Percentiles rank a stretch among this genome's conserved stretches.
Conservation (phyloP, 2,329 filamentous ascomycete genomes). For the Hymenoscyphus fraxineus region DNA sequence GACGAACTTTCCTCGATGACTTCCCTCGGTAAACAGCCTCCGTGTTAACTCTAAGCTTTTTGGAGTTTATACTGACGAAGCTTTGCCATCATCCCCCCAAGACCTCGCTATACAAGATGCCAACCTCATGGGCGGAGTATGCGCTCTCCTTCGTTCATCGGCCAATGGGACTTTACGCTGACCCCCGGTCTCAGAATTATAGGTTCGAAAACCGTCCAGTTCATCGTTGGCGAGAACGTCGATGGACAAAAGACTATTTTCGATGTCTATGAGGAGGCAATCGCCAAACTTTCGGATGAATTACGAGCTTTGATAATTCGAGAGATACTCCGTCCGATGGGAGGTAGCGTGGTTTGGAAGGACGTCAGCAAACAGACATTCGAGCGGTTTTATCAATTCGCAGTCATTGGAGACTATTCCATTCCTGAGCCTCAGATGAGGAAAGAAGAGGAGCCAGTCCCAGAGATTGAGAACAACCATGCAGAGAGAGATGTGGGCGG, state of each 20-base stretch:
- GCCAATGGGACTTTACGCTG: too few relatives aligned
- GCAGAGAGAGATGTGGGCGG: neutral
- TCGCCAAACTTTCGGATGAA: conserved; percentile 21
- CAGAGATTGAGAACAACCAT: neutral
- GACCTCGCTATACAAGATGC: too few relatives aligned
- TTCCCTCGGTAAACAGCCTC: too few relatives aligned
- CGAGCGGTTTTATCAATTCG: conserved; percentile 24
- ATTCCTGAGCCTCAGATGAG: conserved; percentile 15
- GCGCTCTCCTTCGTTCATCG: too few relatives aligned
- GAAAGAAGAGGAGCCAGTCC: neutral
- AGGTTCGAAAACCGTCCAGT: conserved; percentile 22
- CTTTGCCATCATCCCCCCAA: too few relatives aligned
- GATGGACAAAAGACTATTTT: conserved; percentile 19
- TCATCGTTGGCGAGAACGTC: conserved; percentile 20
- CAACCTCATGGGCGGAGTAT: too few relatives aligned
- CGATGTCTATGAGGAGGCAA: conserved; percentile 22
- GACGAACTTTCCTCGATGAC: too few relatives aligned
- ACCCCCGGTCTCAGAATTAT: conserved; percentile 17
- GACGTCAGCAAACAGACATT: conserved; percentile 24
- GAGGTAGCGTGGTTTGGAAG: conserved; percentile 16
- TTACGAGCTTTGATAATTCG: conserved; percentile 13
- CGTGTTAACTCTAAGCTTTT: too few relatives aligned
- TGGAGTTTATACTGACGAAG: too few relatives aligned
- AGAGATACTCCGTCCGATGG: conserved; percentile 2
- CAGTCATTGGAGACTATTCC: conserved; percentile 26